phyloP scores from a whole-genome alignment of 2,329 filamentous ascomycete species.

The Xylaria sp. region DNA sequence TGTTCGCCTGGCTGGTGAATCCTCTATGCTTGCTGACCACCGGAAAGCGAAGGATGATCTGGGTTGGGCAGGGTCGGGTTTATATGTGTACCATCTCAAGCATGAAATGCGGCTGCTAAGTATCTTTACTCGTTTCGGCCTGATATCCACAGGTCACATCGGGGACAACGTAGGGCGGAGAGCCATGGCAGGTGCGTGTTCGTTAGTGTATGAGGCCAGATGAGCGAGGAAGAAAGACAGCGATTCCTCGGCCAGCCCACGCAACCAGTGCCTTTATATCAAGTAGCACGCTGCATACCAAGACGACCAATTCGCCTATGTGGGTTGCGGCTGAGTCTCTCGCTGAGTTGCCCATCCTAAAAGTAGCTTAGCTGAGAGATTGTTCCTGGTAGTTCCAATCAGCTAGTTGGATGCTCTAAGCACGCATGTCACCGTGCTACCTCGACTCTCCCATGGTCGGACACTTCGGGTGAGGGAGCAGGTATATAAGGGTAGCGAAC shows the following conservation, averaged over 20 bases:
- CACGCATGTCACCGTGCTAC: constrained; percentile 20
- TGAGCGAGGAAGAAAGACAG: constrained; percentile 1
- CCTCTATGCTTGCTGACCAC: not conserved
- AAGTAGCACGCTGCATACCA: constrained; percentile 16
- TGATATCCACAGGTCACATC: constrained; percentile 18
- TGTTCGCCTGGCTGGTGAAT: not conserved
- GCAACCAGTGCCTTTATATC: constrained; percentile 20
- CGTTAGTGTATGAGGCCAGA: constrained; percentile 14
- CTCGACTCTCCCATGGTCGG: not conserved
- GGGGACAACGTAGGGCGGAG: constrained; percentile 5
- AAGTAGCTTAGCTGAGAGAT: constrained; percentile 21
- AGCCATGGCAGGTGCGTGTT: constrained; percentile 6
- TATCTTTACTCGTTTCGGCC: constrained; percentile 29
- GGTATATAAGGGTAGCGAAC: not conserved
- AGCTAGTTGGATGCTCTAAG: constrained; percentile 27
- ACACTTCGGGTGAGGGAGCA: not conserved
- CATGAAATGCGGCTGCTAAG: constrained; percentile 23
- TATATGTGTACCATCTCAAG: constrained; percentile 19
- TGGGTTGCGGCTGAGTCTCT: constrained; percentile 34
- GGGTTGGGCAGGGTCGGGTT: not conserved
- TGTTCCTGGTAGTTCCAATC: constrained; percentile 1
- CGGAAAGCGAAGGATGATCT: not conserved
- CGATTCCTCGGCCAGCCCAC: not conserved
- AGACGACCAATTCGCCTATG: constrained; percentile 12
- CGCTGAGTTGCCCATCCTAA: constrained; percentile 4